Evolutionary conservation across 169 alveolate genomes (phyloP), one percentile per base, ranked within the genome.

Genomic region (Perkinsus chesapeaki): DNA sequence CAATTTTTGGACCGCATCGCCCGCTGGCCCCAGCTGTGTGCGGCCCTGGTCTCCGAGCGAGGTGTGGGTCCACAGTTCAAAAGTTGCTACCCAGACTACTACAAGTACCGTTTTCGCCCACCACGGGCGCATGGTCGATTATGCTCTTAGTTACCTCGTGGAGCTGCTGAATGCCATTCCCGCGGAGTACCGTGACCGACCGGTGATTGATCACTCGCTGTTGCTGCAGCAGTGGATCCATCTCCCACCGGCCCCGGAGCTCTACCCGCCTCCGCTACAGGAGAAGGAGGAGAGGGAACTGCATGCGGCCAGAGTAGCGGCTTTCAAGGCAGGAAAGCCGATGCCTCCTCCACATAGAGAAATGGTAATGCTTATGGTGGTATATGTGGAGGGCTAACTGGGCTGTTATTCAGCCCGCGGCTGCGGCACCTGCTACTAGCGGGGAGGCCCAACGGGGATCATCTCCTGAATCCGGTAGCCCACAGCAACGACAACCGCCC

Each of bases 271-370:
- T 12, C 82, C 82, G 27, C 82, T 60, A 34, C 82, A 60, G 82
- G 82, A 60, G 31, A 60, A 60, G 82, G 82, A 60, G 82, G 82
- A 60, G 82, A 60, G 82, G 82, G 82, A 60, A 34, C 82, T 60
- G 37, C 82, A 60, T 60, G 82, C 82, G 1, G 82, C 82, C 31
- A 60, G 82, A 16, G 82, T 60, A 0, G 82, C 82, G 1, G 82
- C 82, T 9, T 60, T 60, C 82, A 60, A 60, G 82, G 82, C 82
- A 1, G 82, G 82, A 27, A 60, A 60, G 82, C 82, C 82, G 12
- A 60, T 60, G 82, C 82, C 82, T 16, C 82, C 82, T 20, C 82
- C 82, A 12, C 82, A 23, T 16, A 60, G 82, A 16, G 82, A 60
- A 1, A 1, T 60, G 82, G 82, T 60, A 60, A 34, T 60, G 27